Base-by-base conservation (phyloP, 345 rosid species). In the Rhodamnia rubescens region DNA sequence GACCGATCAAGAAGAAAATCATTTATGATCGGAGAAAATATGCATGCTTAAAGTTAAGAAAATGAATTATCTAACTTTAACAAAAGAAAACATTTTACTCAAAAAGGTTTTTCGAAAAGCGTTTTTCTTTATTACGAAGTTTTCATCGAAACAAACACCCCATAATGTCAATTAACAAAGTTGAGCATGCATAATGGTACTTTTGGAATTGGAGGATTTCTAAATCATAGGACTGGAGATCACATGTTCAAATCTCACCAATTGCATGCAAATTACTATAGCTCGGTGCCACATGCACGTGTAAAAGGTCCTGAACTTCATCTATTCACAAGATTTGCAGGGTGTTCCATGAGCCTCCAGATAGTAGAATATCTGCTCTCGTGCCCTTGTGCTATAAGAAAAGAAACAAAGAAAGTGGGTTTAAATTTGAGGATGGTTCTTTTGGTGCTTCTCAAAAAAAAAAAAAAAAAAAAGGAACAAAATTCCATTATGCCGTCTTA, bases 271-370 rank as follows among this genome's bases (percentile, higher is more conserved):
- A 53, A 2, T 8, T 16, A 7, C 22, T 18, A 1, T 53, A 7
- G 21, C 21, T 53, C 5, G 8, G 8, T 4, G 8, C 21, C 53
- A 53, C 21, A 8, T 3, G 40, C 32, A 61, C 21, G 3, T 15
- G 36, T 29, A 0, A 61, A 61, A 29, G 5, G 21, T 3, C 3
- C 3, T 0, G 1, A 29, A 29, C 1, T 61, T 29, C 9, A 29
- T 29, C 3, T 29, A 15, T 61, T 15, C 6, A 29, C 6, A 1
- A 3, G 11, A 61, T 29, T 61, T 61, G 1, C 8, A 61, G 1
- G 42, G 2, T 15, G 0, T 29, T 29, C 18, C 0, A 14, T 2
- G 5, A 29, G 42, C 20, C 2, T 61, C 5, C 36, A 3, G 6
- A 29, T 3, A 29, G 10, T 61, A 7, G 5, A 61, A 29, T 61